These are phyloP conservation scores for Brassica cretica DNA, from an alignment of 345 rosid genomes.

Conservation along the genomic window DNA sequence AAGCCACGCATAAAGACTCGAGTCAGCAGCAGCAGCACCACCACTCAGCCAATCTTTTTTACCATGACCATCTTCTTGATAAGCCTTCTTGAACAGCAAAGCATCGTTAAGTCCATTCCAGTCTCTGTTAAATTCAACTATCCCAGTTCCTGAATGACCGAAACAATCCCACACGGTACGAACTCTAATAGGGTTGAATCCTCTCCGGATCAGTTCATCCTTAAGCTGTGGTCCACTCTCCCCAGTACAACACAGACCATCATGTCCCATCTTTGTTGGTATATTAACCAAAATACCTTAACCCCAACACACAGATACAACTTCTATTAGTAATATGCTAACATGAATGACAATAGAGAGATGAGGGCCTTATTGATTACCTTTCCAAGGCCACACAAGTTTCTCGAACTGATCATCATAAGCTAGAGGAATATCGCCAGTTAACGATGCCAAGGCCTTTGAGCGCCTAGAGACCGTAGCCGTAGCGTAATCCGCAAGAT, in stretches of 20 bases:
- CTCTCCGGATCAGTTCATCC: slow-evolving; percentile 69
- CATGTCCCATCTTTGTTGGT: slow-evolving; percentile 61
- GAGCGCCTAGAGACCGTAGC: slow-evolving; percentile 10
- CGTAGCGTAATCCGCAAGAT: slow-evolving; percentile 39
- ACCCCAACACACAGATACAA: slow-evolving; percentile 61
- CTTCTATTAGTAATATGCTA: slow-evolving; percentile 26
- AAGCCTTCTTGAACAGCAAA: slow-evolving; percentile 80
- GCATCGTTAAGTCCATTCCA: slow-evolving; percentile 97
- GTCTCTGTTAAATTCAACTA: slow-evolving; percentile 83
- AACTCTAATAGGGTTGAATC: slow-evolving; percentile 85
- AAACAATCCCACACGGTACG: slow-evolving; percentile 77
- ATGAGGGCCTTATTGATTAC: slow-evolving; percentile 18
- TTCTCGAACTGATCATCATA: slow-evolving; percentile 60
- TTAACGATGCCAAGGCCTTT: slow-evolving; percentile 25
- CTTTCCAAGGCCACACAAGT: slow-evolving; percentile 59
- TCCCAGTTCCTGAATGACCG: slow-evolving; percentile 87
- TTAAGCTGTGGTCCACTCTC: slow-evolving; percentile 86
- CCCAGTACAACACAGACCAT: slow-evolving; percentile 64
- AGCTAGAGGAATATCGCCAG: slow-evolving; percentile 36
- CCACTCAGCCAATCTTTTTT: slow-evolving; percentile 63
- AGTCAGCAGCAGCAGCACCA: slow-evolving; percentile 41
- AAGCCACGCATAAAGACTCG: slow-evolving; percentile 87
- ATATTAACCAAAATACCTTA: slow-evolving; percentile 76
- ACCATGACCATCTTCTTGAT: slow-evolving; percentile 79
- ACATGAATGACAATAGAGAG: slow-evolving; percentile 11